Evolutionary conservation across 2,329 filamentous ascomycete genomes (phyloP), one percentile per base, ranked within the genome.

Genomic region (Aulographum hederae): DNA sequence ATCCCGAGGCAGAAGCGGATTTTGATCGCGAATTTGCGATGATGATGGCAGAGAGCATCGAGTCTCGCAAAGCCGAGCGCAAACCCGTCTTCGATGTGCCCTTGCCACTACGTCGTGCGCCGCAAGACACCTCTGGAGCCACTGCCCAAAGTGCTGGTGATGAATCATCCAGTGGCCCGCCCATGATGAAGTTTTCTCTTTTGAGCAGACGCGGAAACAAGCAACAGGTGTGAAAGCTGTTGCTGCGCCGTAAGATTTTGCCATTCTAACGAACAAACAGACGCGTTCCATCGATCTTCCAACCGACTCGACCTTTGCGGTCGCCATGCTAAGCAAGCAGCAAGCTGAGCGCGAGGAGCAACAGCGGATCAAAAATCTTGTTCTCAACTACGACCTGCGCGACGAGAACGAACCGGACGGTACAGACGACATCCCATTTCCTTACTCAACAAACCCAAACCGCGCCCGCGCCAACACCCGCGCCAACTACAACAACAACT

Each of bases 21-120:
- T 98, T 98, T 50, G 91, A 98, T 48, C 80, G 86, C 44, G 89
- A 95, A 54, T 89, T 93, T 52, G 85, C 89, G 23, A 94, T 92
- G 54, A 79, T 98, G 71, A 95, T 98, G 86, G 71, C 85, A 31
- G 89, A 98, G 53, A 94, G 86, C 57, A 61, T 93, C 45, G 89
- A 98, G 43, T 91, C 86, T 4, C 73, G 89, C 43, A 94, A 93
- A 46, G 92, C 93, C 43, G 89, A 98, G 47, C 79, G 89, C 38
- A 94, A 93, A 56, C 73, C 80, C 18, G 67, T 89, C 32, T 94
- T 98, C 46, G 91, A 98, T 50, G 81, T 95, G n/a, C 84, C 91
- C 1, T 60, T 98, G n/a, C 89, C 89, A 0, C 85, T 98, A 57
- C 78, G 82, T 33, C 67, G 68, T 15, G 60, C 57, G 51, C 75